Percentiles rank a stretch among this genome's conserved stretches.
These are phyloP conservation scores for Chenopodium suecicum DNA, from an alignment of 148 eudicot genomes.

Conservation along the genomic window DNA sequence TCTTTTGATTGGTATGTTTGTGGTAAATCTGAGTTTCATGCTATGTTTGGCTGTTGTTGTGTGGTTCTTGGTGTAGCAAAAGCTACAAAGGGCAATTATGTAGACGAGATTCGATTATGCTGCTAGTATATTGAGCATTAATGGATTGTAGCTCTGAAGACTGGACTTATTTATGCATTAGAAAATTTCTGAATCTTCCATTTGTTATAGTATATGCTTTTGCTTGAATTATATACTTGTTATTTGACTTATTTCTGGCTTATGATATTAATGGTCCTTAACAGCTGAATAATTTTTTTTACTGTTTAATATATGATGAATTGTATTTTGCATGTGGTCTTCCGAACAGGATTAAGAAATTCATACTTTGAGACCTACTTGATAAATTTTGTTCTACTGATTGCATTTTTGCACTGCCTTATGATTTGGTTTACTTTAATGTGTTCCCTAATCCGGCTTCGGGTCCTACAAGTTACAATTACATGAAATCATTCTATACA, in stretches of 20 bases:
- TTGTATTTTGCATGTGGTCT: conserved; percentile 22
- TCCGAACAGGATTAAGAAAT: conserved; percentile 16
- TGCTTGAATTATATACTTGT: background rate
- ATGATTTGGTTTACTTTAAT: conserved; percentile 19
- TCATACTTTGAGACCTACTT: conserved; percentile 26
- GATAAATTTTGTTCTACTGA: background rate
- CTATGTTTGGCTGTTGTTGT: background rate
- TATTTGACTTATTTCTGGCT: background rate
- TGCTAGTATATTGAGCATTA: background rate
- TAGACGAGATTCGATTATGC: background rate
- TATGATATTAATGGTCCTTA: background rate
- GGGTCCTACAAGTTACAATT: conserved; percentile 15
- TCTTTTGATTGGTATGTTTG: background rate
- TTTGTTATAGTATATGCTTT: background rate
- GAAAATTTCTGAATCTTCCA: too few relatives aligned
- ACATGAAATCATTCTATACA: conserved; percentile 17
- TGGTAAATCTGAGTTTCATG: conserved; percentile 14
- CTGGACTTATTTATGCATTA: background rate
- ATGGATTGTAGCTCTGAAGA: background rate
- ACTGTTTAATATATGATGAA: conserved; percentile 12
- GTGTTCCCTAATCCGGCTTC: conserved; percentile 23
- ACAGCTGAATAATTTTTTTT: conserved; percentile 14
- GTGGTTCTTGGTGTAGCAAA: background rate
- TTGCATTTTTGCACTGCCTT: conserved; percentile 9
- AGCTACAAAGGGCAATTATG: background rate